Percentiles rank a stretch among this genome's conserved stretches.
phyloP scores from a whole-genome alignment of 2,329 filamentous ascomycete genomes.

The Xylaria digitata region DNA sequence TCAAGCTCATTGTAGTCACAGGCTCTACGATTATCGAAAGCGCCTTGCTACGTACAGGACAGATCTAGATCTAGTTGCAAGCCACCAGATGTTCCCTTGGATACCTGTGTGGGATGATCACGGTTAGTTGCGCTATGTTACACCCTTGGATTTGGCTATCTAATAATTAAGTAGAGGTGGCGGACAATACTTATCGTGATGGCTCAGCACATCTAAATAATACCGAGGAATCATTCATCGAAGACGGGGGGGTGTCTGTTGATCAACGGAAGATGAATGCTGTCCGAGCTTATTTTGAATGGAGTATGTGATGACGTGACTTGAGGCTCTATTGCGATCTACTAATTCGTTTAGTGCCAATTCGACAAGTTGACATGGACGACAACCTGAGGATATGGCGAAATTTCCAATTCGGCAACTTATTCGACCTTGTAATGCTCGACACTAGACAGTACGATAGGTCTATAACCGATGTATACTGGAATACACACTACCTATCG shows the following conservation, averaged over 20 bases:
- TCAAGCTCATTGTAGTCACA: constrained; percentile 39
- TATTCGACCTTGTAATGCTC: constrained; percentile 75
- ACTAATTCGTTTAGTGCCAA: constrained; percentile 52
- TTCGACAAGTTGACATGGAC: constrained; percentile 72
- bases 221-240: constrained; percentile 72
- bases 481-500: constrained; percentile 71
- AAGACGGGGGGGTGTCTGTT: constrained; percentile 70
- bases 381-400: constrained; percentile 77
- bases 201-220: constrained; percentile 72
- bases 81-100: constrained; percentile 69
- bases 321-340: constrained; percentile 40
- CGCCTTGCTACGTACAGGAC: constrained; percentile 68
- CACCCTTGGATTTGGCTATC: too few relatives aligned
- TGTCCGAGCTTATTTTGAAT: constrained; percentile 76
- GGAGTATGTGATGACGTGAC: constrained; percentile 60
- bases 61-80: constrained; percentile 68
- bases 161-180: constrained; percentile 58
- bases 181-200: constrained; percentile 73
- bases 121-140: constrained; percentile 45
- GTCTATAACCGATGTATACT: constrained; percentile 70
- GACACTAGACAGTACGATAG: constrained; percentile 77
- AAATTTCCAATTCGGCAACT: constrained; percentile 71
- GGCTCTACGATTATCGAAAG: constrained; percentile 69
- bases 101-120: constrained; percentile 75
- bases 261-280: constrained; percentile 79